Percentiles rank a stretch among this genome's conserved stretches.
Conservation (phyloP, 2,329 filamentous ascomycete species). For the Penicillium sp. region DNA sequence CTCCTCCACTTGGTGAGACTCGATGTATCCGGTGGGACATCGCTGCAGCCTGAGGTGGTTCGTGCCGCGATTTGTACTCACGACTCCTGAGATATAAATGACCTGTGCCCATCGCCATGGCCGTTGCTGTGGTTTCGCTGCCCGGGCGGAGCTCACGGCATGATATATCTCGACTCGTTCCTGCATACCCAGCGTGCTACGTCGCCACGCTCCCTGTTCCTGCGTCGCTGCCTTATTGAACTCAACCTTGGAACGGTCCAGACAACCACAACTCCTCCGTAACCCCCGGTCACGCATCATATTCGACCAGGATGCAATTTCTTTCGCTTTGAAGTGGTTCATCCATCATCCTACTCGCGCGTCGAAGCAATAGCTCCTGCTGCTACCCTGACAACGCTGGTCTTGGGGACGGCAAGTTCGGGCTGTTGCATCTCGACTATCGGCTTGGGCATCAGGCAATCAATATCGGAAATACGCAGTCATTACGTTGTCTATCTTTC, state of each 20-base stretch:
- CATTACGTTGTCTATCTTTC: background rate
- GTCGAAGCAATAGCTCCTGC: constrained; percentile 6
- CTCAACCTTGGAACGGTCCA: no score
- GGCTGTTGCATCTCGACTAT: constrained; percentile 6
- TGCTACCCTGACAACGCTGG: constrained; percentile 13
- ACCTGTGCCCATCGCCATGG: background rate
- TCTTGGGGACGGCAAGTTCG: constrained; percentile 1
- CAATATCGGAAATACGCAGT: background rate
- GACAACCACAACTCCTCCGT: no score
- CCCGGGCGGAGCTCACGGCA: background rate
- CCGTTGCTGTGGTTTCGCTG: constrained; percentile 14
- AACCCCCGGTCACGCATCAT: no score
- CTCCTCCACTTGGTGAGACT: constrained; percentile 8
- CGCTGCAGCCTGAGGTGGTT: constrained; percentile 11
- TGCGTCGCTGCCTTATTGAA: no score
- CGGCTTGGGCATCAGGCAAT: constrained; percentile 1
- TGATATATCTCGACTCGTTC: no score
- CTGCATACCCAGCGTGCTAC: no score
- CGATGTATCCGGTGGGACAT: constrained; percentile 10
- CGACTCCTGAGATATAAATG: constrained; percentile 1
- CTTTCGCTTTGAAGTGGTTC: no score
- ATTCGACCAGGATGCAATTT: background rate
- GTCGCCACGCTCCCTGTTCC: no score
- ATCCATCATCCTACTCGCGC: background rate
- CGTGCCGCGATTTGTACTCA: constrained; percentile 4